These are phyloP conservation scores for Somion occarium DNA, from an alignment of 1,284 basidiomycete species.

Conservation along the genomic window DNA sequence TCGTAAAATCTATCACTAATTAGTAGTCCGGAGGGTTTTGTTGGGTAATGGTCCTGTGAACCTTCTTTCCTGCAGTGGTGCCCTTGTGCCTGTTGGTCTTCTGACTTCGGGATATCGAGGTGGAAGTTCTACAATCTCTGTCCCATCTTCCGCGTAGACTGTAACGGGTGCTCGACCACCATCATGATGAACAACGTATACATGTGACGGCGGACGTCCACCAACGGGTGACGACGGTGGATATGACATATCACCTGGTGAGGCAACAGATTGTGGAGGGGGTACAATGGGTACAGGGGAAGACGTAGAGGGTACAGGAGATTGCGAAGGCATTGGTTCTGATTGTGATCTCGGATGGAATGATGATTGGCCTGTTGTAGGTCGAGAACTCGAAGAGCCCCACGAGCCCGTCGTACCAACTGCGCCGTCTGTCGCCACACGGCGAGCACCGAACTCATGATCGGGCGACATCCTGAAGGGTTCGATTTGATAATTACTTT, in stretches of 20 bases:
- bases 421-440: background rate
- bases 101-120: conserved; percentile 43
- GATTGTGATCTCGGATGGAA: too few species aligned
- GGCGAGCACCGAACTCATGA: conserved; percentile 10
- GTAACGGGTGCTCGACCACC: too few species aligned
- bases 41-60: too few species aligned
- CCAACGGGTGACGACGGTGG: conserved; percentile 5
- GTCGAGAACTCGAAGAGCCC: too few species aligned
- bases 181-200: too few species aligned
- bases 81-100: too few species aligned
- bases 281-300: background rate
- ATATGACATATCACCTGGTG: background rate
- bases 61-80: too few species aligned
- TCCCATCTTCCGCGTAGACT: conserved; percentile 48
- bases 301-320: background rate
- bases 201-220: too few species aligned
- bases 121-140: conserved; percentile 53
- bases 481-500: conserved; percentile 38
- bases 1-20: too few species aligned
- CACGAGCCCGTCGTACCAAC: too few species aligned
- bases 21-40: too few species aligned
- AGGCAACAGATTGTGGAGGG: background rate
- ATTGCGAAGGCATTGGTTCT: conserved; percentile 1
- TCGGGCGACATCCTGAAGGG: conserved; percentile 39
- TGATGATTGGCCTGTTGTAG: too few species aligned